Evolutionary conservation across 1,139 yeast species (phyloP).

Genomic region (Candida sp.): DNA sequence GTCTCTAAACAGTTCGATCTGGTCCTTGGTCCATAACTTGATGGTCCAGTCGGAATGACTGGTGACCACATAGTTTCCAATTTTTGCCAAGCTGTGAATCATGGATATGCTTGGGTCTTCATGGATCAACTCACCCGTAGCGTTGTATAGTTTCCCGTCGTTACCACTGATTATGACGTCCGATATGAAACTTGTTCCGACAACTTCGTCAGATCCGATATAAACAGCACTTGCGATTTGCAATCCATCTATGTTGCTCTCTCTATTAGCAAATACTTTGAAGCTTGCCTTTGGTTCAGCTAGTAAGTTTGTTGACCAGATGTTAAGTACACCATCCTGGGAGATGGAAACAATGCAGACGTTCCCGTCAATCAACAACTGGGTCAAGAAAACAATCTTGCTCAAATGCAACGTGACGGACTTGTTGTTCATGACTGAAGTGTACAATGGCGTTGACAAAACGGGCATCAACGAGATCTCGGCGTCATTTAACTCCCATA

Average conservation of each 20-base stretch:
- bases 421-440: conserved; percentile 3
- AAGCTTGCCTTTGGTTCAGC: conserved; percentile 33
- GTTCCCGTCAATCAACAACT: conserved; percentile 25
- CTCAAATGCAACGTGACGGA: conserved; percentile 8
- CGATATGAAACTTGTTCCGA: conserved; percentile 7
- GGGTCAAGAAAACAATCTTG: conserved; percentile 15
- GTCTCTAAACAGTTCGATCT: conserved; percentile 2
- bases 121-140: conserved; percentile 1
- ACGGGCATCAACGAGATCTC: conserved; percentile 23
- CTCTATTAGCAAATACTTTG: conserved; percentile 12
- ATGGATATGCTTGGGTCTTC: conserved; percentile 5
- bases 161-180: conserved; percentile 6
- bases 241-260: background rate
- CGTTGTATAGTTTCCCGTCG: conserved; percentile 11
- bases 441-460: conserved; percentile 18
- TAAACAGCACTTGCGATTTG: conserved; percentile 7
- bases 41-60: conserved; percentile 36
- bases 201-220: conserved; percentile 9
- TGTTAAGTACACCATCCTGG: conserved; percentile 37
- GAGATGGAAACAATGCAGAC: conserved; percentile 36
- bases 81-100: conserved; percentile 2
- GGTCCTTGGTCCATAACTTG: conserved; percentile 24
- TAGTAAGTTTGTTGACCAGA: conserved; percentile 45
- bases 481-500: conserved; percentile 36
- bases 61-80: conserved; percentile 19